Evolutionary conservation across 495 filamentous ascomycete genomes (phyloP), one percentile per base, ranked within the genome.

Genomic region (Penicillium samsonianum): DNA sequence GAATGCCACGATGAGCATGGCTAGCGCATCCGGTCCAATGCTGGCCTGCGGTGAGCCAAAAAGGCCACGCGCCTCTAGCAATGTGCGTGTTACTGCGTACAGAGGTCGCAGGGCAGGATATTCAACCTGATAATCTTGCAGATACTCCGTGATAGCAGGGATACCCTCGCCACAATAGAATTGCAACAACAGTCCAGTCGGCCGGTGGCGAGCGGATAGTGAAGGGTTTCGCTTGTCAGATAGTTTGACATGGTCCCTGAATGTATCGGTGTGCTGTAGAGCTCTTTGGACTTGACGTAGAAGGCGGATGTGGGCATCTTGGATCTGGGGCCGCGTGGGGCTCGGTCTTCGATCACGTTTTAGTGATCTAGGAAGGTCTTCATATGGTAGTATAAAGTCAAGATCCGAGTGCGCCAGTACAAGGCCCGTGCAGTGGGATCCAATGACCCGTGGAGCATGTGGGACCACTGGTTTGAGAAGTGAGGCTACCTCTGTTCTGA

Each of bases 1-100:
- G 42, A 79, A 79, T 2, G 80, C 81, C 14, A 82, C 79, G n/a
- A 86, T 58, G 61, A 86, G 79, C 65, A 85, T 77, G 51, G 83
- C 67, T 14, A 87, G 65, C 5, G 73, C 66, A 59, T 84, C 80
- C 2, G 79, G 68, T 4, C 75, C 73, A 10, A 86, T 57, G 5
- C 80, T 79, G 16, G 75, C 72, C 5, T 65, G 50, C 50, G 67
- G 66, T 23, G 73, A 63, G 16, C 80, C 77, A 25, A 75, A 76
- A 7, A 88, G 60, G 43, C 69, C 67, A 30, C 76, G 74, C 5
- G 77, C 65, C 47, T 81, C 73, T 26, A 88, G 72, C 19, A 78
- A 71, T 20, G 74, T 60, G 40, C 82, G 80, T 11, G 78, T 57
- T 19, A 77, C 48, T 30, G 72, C 58, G 56, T 81, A 87, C 1